These are phyloP conservation scores for Penicillium coprophilum DNA, from an alignment of 495 filamentous ascomycete genomes.

Conservation along the genomic window DNA sequence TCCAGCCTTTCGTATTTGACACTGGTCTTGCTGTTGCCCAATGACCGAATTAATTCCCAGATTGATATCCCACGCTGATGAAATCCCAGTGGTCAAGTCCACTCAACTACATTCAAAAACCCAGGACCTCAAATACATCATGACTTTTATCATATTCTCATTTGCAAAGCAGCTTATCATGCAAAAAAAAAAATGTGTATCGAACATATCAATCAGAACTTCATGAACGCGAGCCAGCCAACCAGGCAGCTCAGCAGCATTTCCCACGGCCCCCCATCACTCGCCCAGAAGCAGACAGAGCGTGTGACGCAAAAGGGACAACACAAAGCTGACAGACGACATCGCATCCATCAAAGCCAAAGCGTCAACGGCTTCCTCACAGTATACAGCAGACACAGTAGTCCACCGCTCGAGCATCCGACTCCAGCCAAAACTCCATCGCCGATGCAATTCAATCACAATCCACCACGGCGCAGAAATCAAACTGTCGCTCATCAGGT, in stretches of 20 bases:
- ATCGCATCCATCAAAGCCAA: not conserved
- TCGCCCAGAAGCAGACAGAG: not conserved
- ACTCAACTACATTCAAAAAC: not conserved
- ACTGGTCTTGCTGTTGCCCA: not conserved
- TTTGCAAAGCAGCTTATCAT: not conserved
- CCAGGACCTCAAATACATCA: not conserved
- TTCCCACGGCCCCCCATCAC: not conserved
- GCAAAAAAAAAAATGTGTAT: slow-evolving; percentile 15
- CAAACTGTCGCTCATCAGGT: not conserved
- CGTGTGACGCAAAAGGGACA: not conserved
- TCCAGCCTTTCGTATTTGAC: not conserved
- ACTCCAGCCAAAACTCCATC: slow-evolving; percentile 5
- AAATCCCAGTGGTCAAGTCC: not conserved
- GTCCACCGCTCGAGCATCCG: not conserved
- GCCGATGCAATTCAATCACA: not conserved
- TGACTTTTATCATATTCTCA: slow-evolving; percentile 5
- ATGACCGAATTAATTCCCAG: not conserved
- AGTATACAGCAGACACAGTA: not conserved
- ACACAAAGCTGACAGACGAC: not conserved
- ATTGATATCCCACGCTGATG: not conserved
- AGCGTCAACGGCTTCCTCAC: not conserved
- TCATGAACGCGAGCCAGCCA: slow-evolving; percentile 4
- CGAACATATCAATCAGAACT: slow-evolving; percentile 15
- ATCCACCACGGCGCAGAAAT: not conserved
- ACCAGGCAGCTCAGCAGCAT: slow-evolving; percentile 3